Conservation (phyloP, 129 eudicot species). For the Oenanthe sinensis region DNA sequence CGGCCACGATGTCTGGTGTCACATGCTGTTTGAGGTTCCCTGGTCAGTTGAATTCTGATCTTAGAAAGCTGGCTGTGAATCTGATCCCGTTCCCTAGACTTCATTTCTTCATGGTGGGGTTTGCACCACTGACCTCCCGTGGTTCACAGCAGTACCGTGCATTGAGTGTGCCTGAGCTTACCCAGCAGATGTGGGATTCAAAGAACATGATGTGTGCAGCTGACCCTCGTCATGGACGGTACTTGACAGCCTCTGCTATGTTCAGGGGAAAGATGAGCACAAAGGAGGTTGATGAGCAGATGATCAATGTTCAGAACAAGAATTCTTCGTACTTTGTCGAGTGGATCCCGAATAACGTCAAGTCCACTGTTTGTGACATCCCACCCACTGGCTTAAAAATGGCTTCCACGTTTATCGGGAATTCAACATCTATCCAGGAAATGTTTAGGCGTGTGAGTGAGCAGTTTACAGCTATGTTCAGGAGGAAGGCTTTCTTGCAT, state of each 20-base stretch:
- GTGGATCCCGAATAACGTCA: constrained; percentile 26
- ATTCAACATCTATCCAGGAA: constrained; percentile 5
- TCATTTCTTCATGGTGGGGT: constrained; percentile 80
- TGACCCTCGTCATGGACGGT: constrained; percentile 29
- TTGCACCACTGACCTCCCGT: constrained; percentile 44
- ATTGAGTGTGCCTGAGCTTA: constrained; percentile 25
- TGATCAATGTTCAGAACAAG: constrained; percentile 23
- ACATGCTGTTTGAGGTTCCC: constrained; percentile 84
- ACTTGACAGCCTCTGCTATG: constrained; percentile 23
- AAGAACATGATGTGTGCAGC: constrained; percentile 41
- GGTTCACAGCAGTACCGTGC: constrained; percentile 31
- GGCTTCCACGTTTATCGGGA: neutral
- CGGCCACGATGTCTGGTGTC: constrained; percentile 75
- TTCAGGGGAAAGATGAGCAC: constrained; percentile 30
- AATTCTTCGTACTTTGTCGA: constrained; percentile 27
- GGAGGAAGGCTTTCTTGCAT: constrained; percentile 14
- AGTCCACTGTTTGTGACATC: constrained; percentile 24
- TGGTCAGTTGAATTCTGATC: constrained; percentile 78
- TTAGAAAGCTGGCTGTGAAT: constrained; percentile 75
- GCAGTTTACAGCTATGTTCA: constrained; percentile 12
- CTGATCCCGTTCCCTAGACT: constrained; percentile 82
- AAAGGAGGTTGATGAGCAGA: constrained; percentile 25
- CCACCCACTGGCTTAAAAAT: constrained; percentile 17
- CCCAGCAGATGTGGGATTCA: constrained; percentile 38
- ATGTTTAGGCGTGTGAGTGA: constrained; percentile 13